Evolutionary conservation across 2,329 filamentous ascomycete species (phyloP), one percentile per base, ranked within the genome.

Genomic region (Aspergillus sp.): DNA sequence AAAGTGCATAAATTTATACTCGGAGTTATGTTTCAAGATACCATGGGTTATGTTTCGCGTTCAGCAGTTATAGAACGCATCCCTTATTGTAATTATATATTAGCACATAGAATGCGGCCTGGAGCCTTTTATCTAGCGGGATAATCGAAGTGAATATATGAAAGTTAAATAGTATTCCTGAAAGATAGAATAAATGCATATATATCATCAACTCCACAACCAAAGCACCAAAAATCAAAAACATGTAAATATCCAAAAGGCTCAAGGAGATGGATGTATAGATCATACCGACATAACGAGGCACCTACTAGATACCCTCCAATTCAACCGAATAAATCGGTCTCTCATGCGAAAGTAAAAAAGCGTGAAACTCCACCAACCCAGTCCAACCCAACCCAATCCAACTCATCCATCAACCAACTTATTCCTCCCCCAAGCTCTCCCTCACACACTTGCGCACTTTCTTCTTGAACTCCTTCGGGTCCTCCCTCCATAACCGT

Each of bases 401-500:
- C 13, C 19, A 26, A 51, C 45, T 59, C 10, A 30, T 7, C 33
- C 27, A 27, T 6, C 7, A 33, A 28, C 9, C 6, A 35, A 27
- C 33, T 54, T 58, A 73, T 37, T 87, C 82, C 64, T 88, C 85
- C 27, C 89, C 89, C 57, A 90, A 67, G 62, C 88, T 94, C 67
- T 88, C 86, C 56, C 88, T 73, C 2, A 95, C 89, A 59, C 86
- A 89, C 62, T 80, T 82, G 59, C 90, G 75, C 47, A 90, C 90
- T 48, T 79, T 75, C 68, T 79, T 85, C 68, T 88, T 81, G 62
- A 95, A 98, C 40, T 90, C 88, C 47, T 74, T 75, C 43, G 74
- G 71, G 59, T 95, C 88, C 59, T 93, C 88, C 41, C 93, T 80
- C 79, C 93, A 86, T 72, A 96, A 70, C 48, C 86, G 80, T 8